Percentiles rank a stretch among this genome's conserved stretches.
Evolutionary conservation across 495 filamentous ascomycete species (phyloP).

Genomic region (Daldinia loculata): DNA sequence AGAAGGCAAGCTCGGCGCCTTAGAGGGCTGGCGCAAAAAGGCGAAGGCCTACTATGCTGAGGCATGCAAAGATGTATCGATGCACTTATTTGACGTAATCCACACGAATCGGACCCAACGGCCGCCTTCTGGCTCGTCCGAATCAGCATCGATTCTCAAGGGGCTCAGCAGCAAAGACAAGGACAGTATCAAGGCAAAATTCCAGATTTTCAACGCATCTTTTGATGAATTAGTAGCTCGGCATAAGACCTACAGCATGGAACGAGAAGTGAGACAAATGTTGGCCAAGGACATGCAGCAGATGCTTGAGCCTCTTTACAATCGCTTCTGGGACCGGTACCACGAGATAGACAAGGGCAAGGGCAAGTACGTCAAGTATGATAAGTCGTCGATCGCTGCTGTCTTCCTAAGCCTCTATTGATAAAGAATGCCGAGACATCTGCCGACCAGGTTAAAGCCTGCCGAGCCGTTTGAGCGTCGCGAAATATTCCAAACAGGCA

Average conservation of each 20-base stretch:
- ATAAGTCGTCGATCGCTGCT: slow-evolving; percentile 72
- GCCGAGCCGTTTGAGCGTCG: slow-evolving; percentile 22
- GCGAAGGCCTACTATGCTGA: slow-evolving; percentile 83
- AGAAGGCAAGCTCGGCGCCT: slow-evolving; percentile 64
- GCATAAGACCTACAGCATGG: slow-evolving; percentile 84
- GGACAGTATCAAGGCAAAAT: slow-evolving; percentile 95
- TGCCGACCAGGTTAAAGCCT: slow-evolving; percentile 28
- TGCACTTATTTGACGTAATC: slow-evolving; percentile 87
- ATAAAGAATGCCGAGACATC: slow-evolving; percentile 33
- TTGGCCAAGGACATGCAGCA: slow-evolving; percentile 83
- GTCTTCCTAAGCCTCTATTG: slow-evolving; percentile 62
- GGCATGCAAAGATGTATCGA: slow-evolving; percentile 86
- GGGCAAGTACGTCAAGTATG: slow-evolving; percentile 97
- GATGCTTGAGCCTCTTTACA: slow-evolving; percentile 93
- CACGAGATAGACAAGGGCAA: slow-evolving; percentile 97
- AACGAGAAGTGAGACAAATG: slow-evolving; percentile 82
- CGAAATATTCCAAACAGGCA: slow-evolving; percentile 22
- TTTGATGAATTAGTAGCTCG: slow-evolving; percentile 87
- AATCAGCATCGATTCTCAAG: slow-evolving; percentile 81
- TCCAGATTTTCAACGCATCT: slow-evolving; percentile 82
- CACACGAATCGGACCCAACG: slow-evolving; percentile 79
- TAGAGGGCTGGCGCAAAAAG: slow-evolving; percentile 89
- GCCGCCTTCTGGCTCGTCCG: slow-evolving; percentile 71
- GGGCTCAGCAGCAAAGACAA: slow-evolving; percentile 85
- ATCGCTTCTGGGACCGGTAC: slow-evolving; percentile 95